These are phyloP conservation scores for Choiromyces venosus DNA, from an alignment of 495 filamentous ascomycete species.

Conservation along the genomic window DNA sequence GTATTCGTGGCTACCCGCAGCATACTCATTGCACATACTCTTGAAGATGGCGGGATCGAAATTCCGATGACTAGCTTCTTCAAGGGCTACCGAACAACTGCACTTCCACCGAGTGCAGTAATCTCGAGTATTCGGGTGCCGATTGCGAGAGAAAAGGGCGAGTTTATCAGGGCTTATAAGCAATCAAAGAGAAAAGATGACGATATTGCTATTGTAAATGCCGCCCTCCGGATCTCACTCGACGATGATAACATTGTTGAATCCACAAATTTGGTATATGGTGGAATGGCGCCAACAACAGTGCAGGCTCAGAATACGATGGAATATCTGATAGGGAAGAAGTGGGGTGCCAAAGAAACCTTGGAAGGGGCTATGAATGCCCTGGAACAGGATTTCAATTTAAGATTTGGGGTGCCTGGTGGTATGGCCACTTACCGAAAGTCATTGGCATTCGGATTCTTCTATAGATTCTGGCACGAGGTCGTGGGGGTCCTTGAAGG, in stretches of 20 bases:
- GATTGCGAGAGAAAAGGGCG: conserved; percentile 58
- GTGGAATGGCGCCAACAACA: conserved; percentile 70
- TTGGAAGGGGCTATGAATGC: conserved; percentile 67
- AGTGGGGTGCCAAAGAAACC: conserved; percentile 57
- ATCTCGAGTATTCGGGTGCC: conserved; percentile 85
- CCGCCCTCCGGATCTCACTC: conserved; percentile 59
- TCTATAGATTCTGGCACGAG: conserved; percentile 67
- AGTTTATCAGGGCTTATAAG: conserved; percentile 64
- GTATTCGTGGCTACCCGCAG: conserved; percentile 86
- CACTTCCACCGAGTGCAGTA: conserved; percentile 72
- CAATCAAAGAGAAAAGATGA: conserved; percentile 76
- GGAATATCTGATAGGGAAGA: conserved; percentile 58
- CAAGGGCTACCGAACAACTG: conserved; percentile 80
- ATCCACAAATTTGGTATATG: conserved; percentile 61
- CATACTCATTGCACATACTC: conserved; percentile 68
- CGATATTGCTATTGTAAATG: conserved; percentile 75
- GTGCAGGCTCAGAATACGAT: conserved; percentile 62
- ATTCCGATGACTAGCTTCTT: conserved; percentile 93
- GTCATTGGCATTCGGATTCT: conserved; percentile 65
- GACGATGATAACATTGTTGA: conserved; percentile 53
- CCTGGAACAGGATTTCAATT: conserved; percentile 63
- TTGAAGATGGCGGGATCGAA: conserved; percentile 58
- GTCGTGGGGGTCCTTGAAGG: conserved; percentile 51
- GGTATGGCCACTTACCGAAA: conserved; percentile 76
- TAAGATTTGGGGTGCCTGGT: conserved; percentile 68